phyloP scores from a whole-genome alignment of 805 yeast genomes.

The Pichia gijzeniarum region DNA sequence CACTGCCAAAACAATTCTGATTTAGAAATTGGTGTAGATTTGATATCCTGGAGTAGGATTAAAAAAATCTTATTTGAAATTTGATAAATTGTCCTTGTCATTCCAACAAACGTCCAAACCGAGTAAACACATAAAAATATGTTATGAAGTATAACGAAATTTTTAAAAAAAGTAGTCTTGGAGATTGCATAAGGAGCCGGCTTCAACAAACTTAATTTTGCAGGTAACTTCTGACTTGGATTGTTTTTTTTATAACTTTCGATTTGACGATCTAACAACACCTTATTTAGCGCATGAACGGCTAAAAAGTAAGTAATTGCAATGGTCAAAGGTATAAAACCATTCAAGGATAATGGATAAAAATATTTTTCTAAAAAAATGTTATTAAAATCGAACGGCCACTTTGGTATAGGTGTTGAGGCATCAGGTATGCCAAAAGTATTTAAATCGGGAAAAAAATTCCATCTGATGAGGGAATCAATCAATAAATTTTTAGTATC shows the following conservation, averaged over 20 bases:
- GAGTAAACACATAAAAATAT: slow-evolving; percentile 58
- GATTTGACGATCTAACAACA: slow-evolving; percentile 41
- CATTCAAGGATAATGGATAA: slow-evolving; percentile 40
- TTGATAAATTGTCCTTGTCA: slow-evolving; percentile 41
- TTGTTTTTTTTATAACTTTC: slow-evolving; percentile 25
- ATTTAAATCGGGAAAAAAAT: slow-evolving; percentile 20
- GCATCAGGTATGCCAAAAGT: slow-evolving; percentile 25
- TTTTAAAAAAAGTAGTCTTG: slow-evolving; percentile 38
- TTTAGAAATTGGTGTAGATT: slow-evolving; percentile 12
- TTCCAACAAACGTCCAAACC: slow-evolving; percentile 65
- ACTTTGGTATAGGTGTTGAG: slow-evolving; percentile 20
- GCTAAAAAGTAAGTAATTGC: slow-evolving; percentile 52
- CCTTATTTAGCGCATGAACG: slow-evolving; percentile 49
- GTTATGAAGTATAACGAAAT: slow-evolving; percentile 55
- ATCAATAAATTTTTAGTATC: slow-evolving; percentile 13
- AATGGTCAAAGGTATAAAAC: slow-evolving; percentile 48
- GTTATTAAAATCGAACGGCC: slow-evolving; percentile 21
- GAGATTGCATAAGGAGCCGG: slow-evolving; percentile 51
- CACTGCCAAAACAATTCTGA: slow-evolving; percentile 51
- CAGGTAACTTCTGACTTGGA: slow-evolving; percentile 23
- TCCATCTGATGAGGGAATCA: slow-evolving; percentile 25
- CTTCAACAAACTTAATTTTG: slow-evolving; percentile 33
- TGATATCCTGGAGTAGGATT: slow-evolving; percentile 18
- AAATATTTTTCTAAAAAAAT: slow-evolving; percentile 26
- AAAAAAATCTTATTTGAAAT: slow-evolving; percentile 28